Percentiles rank a stretch among this genome's conserved stretches.
phyloP scores from a whole-genome alignment of 75 land plant genomes.

The Sequoia sempervirens region DNA sequence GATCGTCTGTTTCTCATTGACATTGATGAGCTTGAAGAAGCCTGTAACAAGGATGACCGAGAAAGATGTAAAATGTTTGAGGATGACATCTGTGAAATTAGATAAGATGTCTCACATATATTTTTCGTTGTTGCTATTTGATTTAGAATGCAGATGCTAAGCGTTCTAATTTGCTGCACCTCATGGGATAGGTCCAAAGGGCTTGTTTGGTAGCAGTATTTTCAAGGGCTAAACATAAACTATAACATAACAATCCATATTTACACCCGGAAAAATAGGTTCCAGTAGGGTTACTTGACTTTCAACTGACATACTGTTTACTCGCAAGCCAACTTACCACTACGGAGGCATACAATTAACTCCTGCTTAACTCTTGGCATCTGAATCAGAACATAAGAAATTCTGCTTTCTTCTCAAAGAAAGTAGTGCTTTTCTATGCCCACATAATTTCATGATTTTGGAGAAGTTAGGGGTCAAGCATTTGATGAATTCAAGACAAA shows the following conservation, averaged over 20 bases:
- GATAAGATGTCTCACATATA: neutral
- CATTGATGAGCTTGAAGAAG: constrained; percentile 10
- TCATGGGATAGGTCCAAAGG: neutral
- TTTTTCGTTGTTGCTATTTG: neutral
- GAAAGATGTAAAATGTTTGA: neutral
- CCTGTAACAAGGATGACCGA: neutral
- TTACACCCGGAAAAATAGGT: neutral
- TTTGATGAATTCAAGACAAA: neutral
- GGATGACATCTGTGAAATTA: neutral
- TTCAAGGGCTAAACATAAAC: neutral
- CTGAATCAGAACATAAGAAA: neutral
- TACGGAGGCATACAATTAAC: neutral
- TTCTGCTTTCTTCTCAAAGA: neutral
- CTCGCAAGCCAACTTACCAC: neutral
- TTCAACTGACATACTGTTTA: neutral
- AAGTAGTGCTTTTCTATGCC: neutral
- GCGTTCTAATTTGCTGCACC: neutral
- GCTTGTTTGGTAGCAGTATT: neutral
- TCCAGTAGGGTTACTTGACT: neutral
- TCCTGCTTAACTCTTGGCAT: neutral
- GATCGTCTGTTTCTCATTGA: constrained; percentile 53
- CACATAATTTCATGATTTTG: neutral
- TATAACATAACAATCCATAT: neutral
- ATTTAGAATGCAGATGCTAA: neutral
- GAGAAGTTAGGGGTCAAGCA: neutral